Base-by-base conservation (phyloP, 768 basidiomycete species). In the Steccherinum ochraceum region DNA sequence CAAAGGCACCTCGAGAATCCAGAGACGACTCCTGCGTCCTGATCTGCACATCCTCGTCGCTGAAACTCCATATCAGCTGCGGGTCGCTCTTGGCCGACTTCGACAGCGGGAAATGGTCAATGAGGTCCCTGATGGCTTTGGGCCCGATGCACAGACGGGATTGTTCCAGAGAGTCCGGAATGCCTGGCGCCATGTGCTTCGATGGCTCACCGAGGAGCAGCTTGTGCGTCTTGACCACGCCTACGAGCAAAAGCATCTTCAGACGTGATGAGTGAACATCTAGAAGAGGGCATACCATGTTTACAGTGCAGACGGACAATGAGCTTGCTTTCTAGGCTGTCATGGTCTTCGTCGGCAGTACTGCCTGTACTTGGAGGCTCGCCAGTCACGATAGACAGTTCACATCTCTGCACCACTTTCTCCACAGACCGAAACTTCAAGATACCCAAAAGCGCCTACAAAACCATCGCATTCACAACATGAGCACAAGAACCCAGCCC, bases 11-110 rank as follows among this genome's bases (percentile, higher is more conserved):
- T 73, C 76, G 85, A 20, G 72, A 67, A 51, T 89, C 86, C 46
- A 81, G 67, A 0, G 82, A 78, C 1, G 79, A 79, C 57, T 87
- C 84, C 4, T 80, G 69, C 58, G 81, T 91, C 58, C 77, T 83
- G 23, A 92, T 75, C 20, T 73, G 72, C 2, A 91, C 83, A 40
- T 91, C 85, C 0, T 71, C 67, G 46, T 83, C 77, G 18, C 74
- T 75, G 60, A 93, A 91, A n/a, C 69, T 78, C 90, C 90, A 93
- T 3, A 87, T 75, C 16, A 93, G 75, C 59, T 88, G 85, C 24
- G 88, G 86, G 56, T 93, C 90, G 11, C 74, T 77, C 58, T 83
- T 85, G 11, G 68, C 62, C 3, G 81, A 80, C 55, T 78, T 81
- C 11, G 79, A 70, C 19, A 78, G 67, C 0, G 86, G 81, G 55